phyloP scores from a whole-genome alignment of 2,329 filamentous ascomycete species.

The Cytospora leucostoma region DNA sequence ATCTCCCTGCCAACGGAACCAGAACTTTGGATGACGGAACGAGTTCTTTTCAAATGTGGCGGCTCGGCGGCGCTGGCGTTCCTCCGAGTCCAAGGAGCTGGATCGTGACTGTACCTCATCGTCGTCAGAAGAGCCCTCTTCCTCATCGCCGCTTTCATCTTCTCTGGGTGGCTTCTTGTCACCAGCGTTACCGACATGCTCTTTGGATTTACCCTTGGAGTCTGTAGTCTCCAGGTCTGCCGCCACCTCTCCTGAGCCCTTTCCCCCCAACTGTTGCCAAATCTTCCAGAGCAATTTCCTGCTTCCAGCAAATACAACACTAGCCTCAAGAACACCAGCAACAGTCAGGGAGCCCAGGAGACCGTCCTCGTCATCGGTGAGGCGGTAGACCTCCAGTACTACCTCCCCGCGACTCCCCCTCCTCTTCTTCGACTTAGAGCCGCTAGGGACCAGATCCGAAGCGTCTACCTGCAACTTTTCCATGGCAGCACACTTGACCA shows the following conservation, averaged over 20 bases:
- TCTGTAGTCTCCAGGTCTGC: background rate
- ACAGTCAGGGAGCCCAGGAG: constrained; percentile 28
- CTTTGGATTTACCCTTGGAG: background rate
- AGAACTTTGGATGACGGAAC: constrained; percentile 33
- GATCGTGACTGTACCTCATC: constrained; percentile 10
- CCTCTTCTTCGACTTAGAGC: constrained; percentile 5
- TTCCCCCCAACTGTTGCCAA: constrained; percentile 18
- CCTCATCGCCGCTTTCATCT: background rate
- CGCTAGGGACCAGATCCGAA: background rate
- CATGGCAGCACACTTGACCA: constrained; percentile 27
- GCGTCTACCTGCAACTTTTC: constrained; percentile 7
- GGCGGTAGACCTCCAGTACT: constrained; percentile 30
- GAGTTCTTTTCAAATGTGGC: constrained; percentile 33
- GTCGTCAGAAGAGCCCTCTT: constrained; percentile 6
- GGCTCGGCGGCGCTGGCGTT: constrained; percentile 26
- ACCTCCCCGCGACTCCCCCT: constrained; percentile 20
- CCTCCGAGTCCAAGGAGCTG: constrained; percentile 19
- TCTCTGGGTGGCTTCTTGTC: background rate
- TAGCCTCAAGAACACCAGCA: constrained; percentile 23
- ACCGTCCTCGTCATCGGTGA: constrained; percentile 30
- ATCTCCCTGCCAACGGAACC: constrained; percentile 30
- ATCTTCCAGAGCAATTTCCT: constrained; percentile 28
- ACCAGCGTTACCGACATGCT: background rate
- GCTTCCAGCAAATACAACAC: constrained; percentile 31
- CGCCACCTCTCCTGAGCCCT: background rate